These are phyloP conservation scores for Aspergillus aculeatinus DNA, from an alignment of 2,329 filamentous ascomycete species.

Conservation along the genomic window DNA sequence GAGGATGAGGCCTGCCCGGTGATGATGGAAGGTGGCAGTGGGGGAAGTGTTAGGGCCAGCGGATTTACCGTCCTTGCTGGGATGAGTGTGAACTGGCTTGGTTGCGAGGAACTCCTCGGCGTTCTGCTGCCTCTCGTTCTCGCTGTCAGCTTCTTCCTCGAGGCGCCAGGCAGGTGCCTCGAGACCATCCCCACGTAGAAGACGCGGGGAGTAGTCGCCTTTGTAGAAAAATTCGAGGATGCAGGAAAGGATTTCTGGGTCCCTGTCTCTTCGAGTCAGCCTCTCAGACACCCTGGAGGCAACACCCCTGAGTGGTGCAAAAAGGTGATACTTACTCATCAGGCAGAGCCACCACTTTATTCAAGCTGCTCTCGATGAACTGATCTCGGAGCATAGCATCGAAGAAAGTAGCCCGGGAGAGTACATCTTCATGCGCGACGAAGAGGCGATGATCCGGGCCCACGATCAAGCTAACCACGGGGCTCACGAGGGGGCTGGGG, in stretches of 20 bases:
- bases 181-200: constrained; percentile 36
- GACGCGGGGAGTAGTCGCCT: constrained; percentile 88
- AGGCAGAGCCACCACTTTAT: constrained; percentile 76
- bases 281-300: background rate
- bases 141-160: background rate
- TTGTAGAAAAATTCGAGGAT: constrained; percentile 97
- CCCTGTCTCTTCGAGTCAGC: constrained; percentile 52
- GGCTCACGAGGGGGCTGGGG: constrained; percentile 56
- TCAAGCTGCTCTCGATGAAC: constrained; percentile 67
- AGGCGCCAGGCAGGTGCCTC: background rate
- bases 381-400: constrained; percentile 68
- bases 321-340: constrained; percentile 48
- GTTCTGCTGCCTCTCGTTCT: constrained; percentile 40
- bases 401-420: constrained; percentile 83
- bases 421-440: constrained; percentile 90
- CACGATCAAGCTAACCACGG: constrained; percentile 84
- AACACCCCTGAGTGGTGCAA: background rate
- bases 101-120: constrained; percentile 66
- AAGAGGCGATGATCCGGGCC: constrained; percentile 84
- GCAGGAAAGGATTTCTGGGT: constrained; percentile 89
- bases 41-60: constrained; percentile 65
- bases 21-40: constrained; percentile 74
- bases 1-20: constrained; percentile 73
- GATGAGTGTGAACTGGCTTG: constrained; percentile 84
- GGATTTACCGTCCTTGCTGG: constrained; percentile 63